phyloP scores from a whole-genome alignment of 2,329 filamentous ascomycete species.

The Hypoxylon sp. region DNA sequence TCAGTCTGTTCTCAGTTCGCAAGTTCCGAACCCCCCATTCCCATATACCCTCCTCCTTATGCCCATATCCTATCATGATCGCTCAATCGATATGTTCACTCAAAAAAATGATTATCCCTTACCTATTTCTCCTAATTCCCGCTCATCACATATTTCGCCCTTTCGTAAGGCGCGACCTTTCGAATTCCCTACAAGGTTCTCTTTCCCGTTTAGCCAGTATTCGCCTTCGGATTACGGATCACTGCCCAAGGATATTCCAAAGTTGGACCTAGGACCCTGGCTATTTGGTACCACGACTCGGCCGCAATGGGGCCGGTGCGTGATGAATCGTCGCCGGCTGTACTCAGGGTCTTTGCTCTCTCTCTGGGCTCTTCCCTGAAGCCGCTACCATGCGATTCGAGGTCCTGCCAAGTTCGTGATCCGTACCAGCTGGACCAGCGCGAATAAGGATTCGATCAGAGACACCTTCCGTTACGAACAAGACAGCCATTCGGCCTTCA shows the following conservation, averaged over 20 bases:
- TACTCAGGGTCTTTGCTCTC: slow-evolving; percentile 15
- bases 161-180: slow-evolving; percentile 29
- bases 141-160: slow-evolving; percentile 18
- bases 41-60: slow-evolving; percentile 20
- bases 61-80: slow-evolving; percentile 27
- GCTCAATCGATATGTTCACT: slow-evolving; percentile 14
- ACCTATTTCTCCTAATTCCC: slow-evolving; percentile 30
- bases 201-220: slow-evolving; percentile 45
- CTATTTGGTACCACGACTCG: slow-evolving; percentile 33
- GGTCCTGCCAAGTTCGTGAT: slow-evolving; percentile 26
- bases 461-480: slow-evolving; percentile 19
- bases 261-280: slow-evolving; percentile 35
- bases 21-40: slow-evolving; percentile 36
- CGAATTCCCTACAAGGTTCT: slow-evolving; percentile 28
- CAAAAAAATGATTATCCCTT: slow-evolving; percentile 26
- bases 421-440: slow-evolving; percentile 17
- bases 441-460: slow-evolving; percentile 29
- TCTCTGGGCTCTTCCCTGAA: background rate
- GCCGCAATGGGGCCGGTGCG: slow-evolving; percentile 39
- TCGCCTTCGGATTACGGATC: slow-evolving; percentile 42
- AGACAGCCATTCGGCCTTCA: slow-evolving; percentile 27
- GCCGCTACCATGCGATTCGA: slow-evolving; percentile 15
- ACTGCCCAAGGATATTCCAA: slow-evolving; percentile 38
- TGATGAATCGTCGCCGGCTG: slow-evolving; percentile 31
- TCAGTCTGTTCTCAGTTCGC: slow-evolving; percentile 41